A percentile compares a stretch with the other conserved stretches of the same genome.
Evolutionary conservation across 2,329 filamentous ascomycete genomes (phyloP).

Genomic region (Ramichloridium luteum): DNA sequence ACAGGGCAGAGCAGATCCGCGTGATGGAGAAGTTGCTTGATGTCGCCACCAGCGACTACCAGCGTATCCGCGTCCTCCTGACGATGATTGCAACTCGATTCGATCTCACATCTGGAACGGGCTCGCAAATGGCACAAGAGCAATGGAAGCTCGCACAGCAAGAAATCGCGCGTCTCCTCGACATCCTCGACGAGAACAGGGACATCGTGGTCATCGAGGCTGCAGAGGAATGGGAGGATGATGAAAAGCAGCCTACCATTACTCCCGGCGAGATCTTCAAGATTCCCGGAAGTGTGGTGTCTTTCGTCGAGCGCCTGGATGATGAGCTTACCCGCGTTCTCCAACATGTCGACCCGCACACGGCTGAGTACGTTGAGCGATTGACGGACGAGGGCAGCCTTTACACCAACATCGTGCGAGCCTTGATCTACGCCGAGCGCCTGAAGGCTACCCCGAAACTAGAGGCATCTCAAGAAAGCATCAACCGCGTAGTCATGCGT

Average conservation of each 20-base stretch:
- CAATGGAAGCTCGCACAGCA: slow-evolving; percentile 93
- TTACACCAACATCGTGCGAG: slow-evolving; percentile 85
- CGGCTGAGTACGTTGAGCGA: slow-evolving; percentile 94
- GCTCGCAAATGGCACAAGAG: slow-evolving; percentile 79
- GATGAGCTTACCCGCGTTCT: slow-evolving; percentile 96
- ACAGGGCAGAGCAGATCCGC: slow-evolving; percentile 85
- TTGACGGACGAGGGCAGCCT: slow-evolving; percentile 79
- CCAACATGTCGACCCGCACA: slow-evolving; percentile 95
- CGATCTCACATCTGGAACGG: slow-evolving; percentile 70
- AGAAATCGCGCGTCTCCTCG: slow-evolving; percentile 67
- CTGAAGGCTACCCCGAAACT: slow-evolving; percentile 59
- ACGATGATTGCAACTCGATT: slow-evolving; percentile 89
- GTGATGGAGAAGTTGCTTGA: slow-evolving; percentile 94
- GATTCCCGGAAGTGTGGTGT: slow-evolving; percentile 86
- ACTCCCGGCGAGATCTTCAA: slow-evolving; percentile 69
- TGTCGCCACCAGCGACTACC: slow-evolving; percentile 82
- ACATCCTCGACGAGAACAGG: slow-evolving; percentile 64
- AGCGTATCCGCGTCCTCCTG: slow-evolving; percentile 81
- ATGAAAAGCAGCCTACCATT: slow-evolving; percentile 77
- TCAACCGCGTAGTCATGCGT: slow-evolving; percentile 89
- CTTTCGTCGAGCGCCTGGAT: slow-evolving; percentile 86
- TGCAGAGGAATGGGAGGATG: slow-evolving; percentile 97
- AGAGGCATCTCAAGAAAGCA: slow-evolving; percentile 67
- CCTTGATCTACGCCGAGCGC: slow-evolving; percentile 76
- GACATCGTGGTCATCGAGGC: slow-evolving; percentile 80